Evolutionary conservation across 2,329 filamentous ascomycete species (phyloP).

Genomic region (Colletotrichum orchidophilum): DNA sequence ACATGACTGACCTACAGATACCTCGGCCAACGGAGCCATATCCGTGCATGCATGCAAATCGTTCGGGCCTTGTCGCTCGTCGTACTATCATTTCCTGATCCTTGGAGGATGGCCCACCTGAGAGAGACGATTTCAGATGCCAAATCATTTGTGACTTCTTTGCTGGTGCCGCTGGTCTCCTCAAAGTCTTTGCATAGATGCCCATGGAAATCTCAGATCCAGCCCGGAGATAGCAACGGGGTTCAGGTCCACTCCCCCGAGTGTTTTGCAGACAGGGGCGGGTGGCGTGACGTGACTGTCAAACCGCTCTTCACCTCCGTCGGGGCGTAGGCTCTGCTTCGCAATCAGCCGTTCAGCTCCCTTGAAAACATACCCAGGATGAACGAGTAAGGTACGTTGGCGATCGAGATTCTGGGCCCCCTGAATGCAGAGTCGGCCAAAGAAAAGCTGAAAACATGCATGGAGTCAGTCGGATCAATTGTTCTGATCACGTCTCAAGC

Average conservation of each 20-base stretch:
- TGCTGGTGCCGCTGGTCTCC: not conserved
- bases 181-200: conserved; percentile 11
- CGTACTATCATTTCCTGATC: not conserved
- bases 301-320: conserved; percentile 3
- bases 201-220: conserved; percentile 11
- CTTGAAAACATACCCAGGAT: not conserved
- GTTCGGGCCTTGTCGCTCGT: not conserved
- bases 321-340: conserved; percentile 8
- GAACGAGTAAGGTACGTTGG: conserved; percentile 1
- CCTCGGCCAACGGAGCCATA: not conserved
- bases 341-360: conserved; percentile 16
- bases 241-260: not conserved
- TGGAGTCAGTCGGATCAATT: not conserved
- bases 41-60: not conserved
- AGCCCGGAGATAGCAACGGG: conserved; percentile 21
- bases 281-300: conserved; percentile 21
- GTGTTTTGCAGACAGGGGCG: conserved; percentile 16
- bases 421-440: not conserved
- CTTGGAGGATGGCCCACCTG: not conserved
- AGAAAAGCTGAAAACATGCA: conserved; percentile 1
- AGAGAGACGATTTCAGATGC: not conserved
- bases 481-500: not conserved
- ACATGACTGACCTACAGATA: not conserved
- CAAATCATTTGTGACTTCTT: not conserved
- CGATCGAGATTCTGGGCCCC: conserved; percentile 12